Base-by-base conservation (phyloP, 768 basidiomycete genomes). In the Boletus tomentosulus region DNA sequence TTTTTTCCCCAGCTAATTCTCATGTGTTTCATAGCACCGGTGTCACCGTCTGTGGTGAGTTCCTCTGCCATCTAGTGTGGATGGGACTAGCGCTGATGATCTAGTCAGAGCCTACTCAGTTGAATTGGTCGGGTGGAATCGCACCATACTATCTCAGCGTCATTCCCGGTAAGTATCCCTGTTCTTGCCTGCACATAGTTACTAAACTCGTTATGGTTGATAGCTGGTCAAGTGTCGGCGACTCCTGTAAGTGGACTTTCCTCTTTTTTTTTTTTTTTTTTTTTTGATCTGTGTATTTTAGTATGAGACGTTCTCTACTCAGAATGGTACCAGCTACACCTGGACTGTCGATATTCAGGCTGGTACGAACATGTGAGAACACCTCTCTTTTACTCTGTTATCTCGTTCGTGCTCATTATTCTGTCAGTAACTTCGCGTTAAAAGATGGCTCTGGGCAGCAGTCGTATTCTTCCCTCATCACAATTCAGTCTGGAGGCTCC, bases 81-180 rank as follows among this genome's bases (percentile, higher is more conserved):
- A 5, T 3, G 5, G 6, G 6, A 44, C 24, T 10, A 10, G 22
- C 10, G 19, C 48, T 31, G 25, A 47, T 11, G 15, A 33, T 16
- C 48, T 43, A 30, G 49, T 28, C 34, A 89, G 87, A 88, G 58
- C 88, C 88, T 9, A 72, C 78, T 19, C 64, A 77, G 58, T 38
- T 90, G 33, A 64, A 62, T 3, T 89, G 84, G 83, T 35, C 53
- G 27, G 79, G 72, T 4, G 85, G 86, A 31, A 46, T 51, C 0
- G 24, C 72, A 0, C 87, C 87, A 1, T 89, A 78, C 70, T 90
- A 73, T 66, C 52, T 88, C 47, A 72, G 79, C 10, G 58, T 86
- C 48, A 59, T 86, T 38, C 87, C 87, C 46, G 83, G 86, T 87
- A 57, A 31, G 78, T 58, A 0, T 1, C 0, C 0, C 3, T 6